Evolutionary conservation across 495 filamentous ascomycete genomes (phyloP).

Genomic region (Neurospora sp.): DNA sequence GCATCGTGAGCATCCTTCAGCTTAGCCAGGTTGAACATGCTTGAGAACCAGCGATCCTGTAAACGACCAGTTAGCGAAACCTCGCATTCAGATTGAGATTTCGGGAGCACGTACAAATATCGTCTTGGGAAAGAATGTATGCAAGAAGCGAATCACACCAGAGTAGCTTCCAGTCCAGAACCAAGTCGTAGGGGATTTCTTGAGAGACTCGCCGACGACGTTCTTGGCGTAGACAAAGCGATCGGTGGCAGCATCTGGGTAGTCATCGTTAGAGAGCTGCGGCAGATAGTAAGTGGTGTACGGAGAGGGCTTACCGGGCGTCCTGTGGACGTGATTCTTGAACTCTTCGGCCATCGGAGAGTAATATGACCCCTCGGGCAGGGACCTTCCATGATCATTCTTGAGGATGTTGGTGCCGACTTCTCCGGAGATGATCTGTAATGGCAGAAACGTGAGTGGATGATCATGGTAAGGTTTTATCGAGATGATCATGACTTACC

Average conservation of each 20-base stretch:
- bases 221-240: not conserved
- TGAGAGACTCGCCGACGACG: not conserved
- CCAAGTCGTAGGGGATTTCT: not conserved
- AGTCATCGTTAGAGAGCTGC: not conserved
- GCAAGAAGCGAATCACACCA: not conserved
- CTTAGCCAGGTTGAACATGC: not conserved
- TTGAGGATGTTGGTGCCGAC: not conserved
- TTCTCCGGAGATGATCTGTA: not conserved
- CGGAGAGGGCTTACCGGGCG: not conserved
- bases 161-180: not conserved
- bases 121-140: not conserved
- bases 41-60: not conserved
- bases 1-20: not conserved
- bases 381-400: not conserved
- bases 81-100: fast-evolving
- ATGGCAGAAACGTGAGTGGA: not conserved
- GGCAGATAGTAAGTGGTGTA: not conserved
- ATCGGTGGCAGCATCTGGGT: not conserved
- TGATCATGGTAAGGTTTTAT: fast-evolving
- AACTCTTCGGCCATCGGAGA: not conserved
- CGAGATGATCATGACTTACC: not conserved
- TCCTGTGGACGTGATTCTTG: not conserved
- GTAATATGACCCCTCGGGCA: not conserved
- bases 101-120: not conserved
- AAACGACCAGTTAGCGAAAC: not conserved